A percentile compares a stretch with the other conserved stretches of the same genome.
Evolutionary conservation across 1,284 basidiomycete genomes (phyloP).

Genomic region (Tylopilus sp.): DNA sequence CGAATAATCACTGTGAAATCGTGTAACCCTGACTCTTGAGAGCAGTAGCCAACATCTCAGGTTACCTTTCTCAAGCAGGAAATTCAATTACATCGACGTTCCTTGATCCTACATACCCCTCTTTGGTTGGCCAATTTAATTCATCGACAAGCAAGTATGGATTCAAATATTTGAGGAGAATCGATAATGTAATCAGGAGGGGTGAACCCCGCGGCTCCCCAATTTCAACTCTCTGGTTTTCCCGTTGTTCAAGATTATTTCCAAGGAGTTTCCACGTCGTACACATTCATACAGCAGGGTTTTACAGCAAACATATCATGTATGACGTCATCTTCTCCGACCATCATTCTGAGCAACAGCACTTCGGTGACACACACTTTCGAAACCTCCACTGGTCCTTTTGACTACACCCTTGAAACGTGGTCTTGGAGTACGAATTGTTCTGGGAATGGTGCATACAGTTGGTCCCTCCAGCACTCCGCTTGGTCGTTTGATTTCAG

Average conservation of each 20-base stretch:
- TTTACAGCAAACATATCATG: not conserved
- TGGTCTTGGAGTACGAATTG: not conserved
- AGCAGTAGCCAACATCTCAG: not conserved
- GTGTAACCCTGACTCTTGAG: not conserved
- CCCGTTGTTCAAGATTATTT: not conserved
- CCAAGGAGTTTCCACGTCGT: not conserved
- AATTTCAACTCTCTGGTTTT: not conserved
- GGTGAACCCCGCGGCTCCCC: not conserved
- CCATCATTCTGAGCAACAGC: not conserved
- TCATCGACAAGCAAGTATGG: not conserved
- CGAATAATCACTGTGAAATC: not conserved
- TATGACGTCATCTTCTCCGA: not conserved
- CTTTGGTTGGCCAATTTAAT: not conserved
- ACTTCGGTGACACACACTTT: not conserved
- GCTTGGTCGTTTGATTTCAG: not conserved
- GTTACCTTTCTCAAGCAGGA: not conserved
- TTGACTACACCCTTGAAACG: not conserved
- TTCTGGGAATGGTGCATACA: not conserved
- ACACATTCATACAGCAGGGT: not conserved
- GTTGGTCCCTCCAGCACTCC: not conserved
- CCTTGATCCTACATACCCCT: not conserved
- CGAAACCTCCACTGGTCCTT: not conserved
- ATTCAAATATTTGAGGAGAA: not conserved
- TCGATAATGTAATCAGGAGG: not conserved
- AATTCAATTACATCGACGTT: not conserved